Conservation (phyloP, 1,284 basidiomycete genomes). For the Sporisorium graminicola region DNA sequence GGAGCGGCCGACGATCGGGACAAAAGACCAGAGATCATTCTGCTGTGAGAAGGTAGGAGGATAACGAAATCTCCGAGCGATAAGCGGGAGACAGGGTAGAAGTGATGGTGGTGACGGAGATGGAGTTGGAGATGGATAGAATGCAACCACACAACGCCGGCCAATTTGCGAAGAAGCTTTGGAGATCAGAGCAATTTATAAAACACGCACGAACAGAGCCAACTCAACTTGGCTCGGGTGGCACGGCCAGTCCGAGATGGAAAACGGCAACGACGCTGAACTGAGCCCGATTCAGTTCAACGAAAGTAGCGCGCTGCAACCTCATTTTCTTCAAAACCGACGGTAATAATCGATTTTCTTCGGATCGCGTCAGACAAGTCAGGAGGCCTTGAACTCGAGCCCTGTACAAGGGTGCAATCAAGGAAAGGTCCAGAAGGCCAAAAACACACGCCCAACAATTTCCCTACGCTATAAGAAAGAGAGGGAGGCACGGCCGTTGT, state of each 20-base stretch:
- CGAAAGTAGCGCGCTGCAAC: not conserved
- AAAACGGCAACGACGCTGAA: not conserved
- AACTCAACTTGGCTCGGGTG: constrained; percentile 1
- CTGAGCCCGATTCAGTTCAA: constrained; percentile 7
- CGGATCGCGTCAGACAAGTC: not conserved
- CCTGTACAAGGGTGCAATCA: not conserved
- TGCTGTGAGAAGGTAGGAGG: constrained; percentile 8
- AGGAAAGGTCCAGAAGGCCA: not conserved
- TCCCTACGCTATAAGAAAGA: not conserved
- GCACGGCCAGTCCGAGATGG: constrained; percentile 2
- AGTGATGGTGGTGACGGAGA: constrained; percentile 6
- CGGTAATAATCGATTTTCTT: constrained; percentile 18
- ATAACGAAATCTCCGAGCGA: constrained; percentile 22
- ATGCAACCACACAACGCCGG: constrained; percentile 5
- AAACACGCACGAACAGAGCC: not conserved
- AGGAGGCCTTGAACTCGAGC: not conserved
- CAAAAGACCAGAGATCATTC: constrained; percentile 54
- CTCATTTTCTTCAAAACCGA: not conserved
- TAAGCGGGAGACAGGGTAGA: constrained; percentile 14
- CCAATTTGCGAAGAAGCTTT: constrained; percentile 14
- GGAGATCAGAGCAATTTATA: not conserved
- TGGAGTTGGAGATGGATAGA: not conserved
- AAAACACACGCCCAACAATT: constrained; percentile 14
- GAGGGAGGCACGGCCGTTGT: constrained; percentile 17
- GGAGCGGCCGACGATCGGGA: constrained; percentile 51